Percentiles rank a stretch among this genome's conserved stretches.
These are phyloP conservation scores for Venturia aucupariae DNA, from an alignment of 2,329 filamentous ascomycete species.

Conservation along the genomic window DNA sequence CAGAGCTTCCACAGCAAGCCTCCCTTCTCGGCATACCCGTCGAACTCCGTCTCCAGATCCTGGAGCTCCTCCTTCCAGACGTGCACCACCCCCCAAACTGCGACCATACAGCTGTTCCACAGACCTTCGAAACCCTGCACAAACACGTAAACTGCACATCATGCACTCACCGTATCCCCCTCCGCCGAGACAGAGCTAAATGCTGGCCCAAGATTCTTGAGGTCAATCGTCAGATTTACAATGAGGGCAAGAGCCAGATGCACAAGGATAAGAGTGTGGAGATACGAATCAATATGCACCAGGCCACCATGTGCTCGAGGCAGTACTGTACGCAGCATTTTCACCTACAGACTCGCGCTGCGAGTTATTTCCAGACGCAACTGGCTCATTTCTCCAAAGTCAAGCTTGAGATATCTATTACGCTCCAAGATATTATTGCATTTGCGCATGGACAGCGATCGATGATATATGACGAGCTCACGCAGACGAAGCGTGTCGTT, in stretches of 20 bases:
- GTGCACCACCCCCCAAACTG: not conserved
- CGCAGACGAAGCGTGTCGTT: not conserved
- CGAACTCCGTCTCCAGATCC: constrained; percentile 7
- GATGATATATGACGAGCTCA: not conserved
- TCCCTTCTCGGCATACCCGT: constrained; percentile 2
- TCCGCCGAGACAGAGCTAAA: not conserved
- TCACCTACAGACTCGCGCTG: not conserved
- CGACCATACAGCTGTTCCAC: not conserved
- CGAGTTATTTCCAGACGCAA: not conserved
- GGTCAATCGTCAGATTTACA: not conserved
- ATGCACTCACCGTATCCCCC: not conserved
- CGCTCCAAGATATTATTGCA: not conserved
- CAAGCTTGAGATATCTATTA: not conserved
- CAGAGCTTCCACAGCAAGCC: not conserved
- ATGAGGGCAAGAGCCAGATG: not conserved
- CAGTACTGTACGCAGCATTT: not conserved
- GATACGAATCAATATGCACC: not conserved
- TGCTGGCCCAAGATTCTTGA: constrained; percentile 3
- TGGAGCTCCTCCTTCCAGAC: constrained; percentile 2
- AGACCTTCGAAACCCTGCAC: not conserved
- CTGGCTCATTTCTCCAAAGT: not conserved
- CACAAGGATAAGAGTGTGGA: constrained; percentile 5
- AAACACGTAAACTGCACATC: not conserved
- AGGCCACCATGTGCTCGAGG: not conserved
- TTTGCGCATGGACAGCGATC: not conserved